Conservation (phyloP, 345 rosid species). For the Dipteronia dyeriana region DNA sequence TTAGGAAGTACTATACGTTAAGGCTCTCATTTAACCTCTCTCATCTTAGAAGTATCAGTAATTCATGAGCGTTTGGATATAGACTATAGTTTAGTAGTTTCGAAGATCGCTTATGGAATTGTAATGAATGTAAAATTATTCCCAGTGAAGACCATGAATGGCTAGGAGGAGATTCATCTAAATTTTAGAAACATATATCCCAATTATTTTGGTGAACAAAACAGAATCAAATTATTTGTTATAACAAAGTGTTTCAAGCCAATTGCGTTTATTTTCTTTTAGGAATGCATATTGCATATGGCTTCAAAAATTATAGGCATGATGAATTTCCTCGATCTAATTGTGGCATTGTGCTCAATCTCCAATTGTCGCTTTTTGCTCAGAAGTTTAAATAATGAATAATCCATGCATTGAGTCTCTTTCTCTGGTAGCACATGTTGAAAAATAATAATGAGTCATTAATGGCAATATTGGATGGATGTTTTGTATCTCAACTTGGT, state of each 20-base stretch:
- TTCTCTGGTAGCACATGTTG: no score
- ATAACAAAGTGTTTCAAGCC: neutral
- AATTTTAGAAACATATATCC: neutral
- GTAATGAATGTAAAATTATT: constrained; percentile 16
- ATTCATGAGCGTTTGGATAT: constrained; percentile 7
- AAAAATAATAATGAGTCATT: no score
- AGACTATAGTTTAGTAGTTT: constrained; percentile 1
- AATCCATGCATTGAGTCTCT: no score
- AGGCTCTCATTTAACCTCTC: constrained; percentile 27
- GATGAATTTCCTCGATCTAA: no score
- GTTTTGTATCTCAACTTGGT: no score
- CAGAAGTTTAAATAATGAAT: no score
- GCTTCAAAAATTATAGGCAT: neutral
- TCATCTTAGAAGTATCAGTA: constrained; percentile 19
- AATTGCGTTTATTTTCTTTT: neutral
- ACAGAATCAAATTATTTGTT: neutral
- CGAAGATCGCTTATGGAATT: neutral
- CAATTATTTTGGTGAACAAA: neutral
- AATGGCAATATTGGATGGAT: no score
- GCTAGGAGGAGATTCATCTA: neutral
- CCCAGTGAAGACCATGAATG: neutral
- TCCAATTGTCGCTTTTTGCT: no score
- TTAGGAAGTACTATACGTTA: constrained; percentile 20
- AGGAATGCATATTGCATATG: neutral
- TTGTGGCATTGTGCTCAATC: no score